Evolutionary conservation across 2,329 filamentous ascomycete species (phyloP), one percentile per base, ranked within the genome.

Genomic region (Cryphonectria radicalis): DNA sequence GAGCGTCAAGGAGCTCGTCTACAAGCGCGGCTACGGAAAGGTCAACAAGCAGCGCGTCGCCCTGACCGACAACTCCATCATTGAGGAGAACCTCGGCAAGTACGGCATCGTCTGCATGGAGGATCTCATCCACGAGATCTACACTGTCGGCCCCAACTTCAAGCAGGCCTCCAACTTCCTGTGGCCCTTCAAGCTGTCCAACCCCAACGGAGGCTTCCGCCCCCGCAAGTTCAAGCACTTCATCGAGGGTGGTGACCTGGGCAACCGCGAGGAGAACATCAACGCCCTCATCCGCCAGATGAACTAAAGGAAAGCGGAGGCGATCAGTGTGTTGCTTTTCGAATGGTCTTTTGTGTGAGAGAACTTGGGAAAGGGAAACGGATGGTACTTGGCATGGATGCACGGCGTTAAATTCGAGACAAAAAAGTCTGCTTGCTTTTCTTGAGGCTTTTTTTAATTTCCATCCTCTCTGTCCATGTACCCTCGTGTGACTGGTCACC

Each of bases 1-100:
- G 93, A 93, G 91, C 82, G 91, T 99, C 85, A 97, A 97, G 86
- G 96, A 99, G 89, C 94, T 99, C 82, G 86, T 99, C 89, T 99
- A 99, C 92, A 99, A 98, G 93, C 95, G 96, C 80, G 96, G 96
- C 81, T 98, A 99, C 86, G 96, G 95, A 83, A 99, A 98, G 91
- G 87, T 98, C 85, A 90, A 98, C 89, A 97, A 97, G 92, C 95
- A 98, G 89, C 95, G 96, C 81, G 89, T 97, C 82, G 90, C 96
- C 77, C 90, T 99, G 75, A 98, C 95, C 79, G 95, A 99, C 90
- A 98, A 99, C 89, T 87, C 94, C 84, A 92, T 99, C 84, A 94
- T 99, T 77, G 96, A 99, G 91, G 91, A 95, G 87, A 91, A 90
- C 87, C 93, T 99, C 78, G 95, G 95, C 87, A 94, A 98, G 90